These are phyloP conservation scores for Chrysanthemum makinoi DNA, from an alignment of 129 eudicot species.

Conservation along the genomic window DNA sequence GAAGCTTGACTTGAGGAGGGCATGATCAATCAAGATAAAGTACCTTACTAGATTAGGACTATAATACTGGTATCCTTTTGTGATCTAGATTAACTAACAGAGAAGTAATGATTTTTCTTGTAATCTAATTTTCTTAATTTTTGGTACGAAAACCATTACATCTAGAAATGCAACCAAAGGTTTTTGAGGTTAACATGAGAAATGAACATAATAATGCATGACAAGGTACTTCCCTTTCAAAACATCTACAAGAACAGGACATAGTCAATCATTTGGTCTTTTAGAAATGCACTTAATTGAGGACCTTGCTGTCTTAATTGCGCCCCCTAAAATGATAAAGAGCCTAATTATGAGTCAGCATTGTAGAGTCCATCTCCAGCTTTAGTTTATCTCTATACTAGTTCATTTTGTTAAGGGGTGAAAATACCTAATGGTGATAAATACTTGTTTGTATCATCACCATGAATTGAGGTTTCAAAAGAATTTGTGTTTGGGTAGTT, in stretches of 20 bases:
- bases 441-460: no score
- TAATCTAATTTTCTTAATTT: no score
- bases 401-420: no score
- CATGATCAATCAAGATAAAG: not conserved
- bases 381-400: not conserved
- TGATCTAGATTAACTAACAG: no score
- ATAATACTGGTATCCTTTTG: not conserved
- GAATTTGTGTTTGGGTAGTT: no score
- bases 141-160: no score
- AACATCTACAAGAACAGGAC: no score
- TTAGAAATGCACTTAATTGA: not conserved
- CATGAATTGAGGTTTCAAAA: no score
- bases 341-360: not conserved
- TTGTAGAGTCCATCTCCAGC: constrained; percentile 2
- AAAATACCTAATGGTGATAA: no score
- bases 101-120: no score
- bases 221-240: not conserved
- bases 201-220: constrained; percentile 3
- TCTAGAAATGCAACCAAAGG: not conserved
- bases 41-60: not conserved
- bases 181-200: constrained; percentile 1
- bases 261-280: no score
- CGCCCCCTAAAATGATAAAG: not conserved
- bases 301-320: constrained; percentile 10
- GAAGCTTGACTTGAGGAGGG: not conserved